Evolutionary conservation across 2,329 filamentous ascomycete species (phyloP).

Genomic region (Talaromyces piceae): DNA sequence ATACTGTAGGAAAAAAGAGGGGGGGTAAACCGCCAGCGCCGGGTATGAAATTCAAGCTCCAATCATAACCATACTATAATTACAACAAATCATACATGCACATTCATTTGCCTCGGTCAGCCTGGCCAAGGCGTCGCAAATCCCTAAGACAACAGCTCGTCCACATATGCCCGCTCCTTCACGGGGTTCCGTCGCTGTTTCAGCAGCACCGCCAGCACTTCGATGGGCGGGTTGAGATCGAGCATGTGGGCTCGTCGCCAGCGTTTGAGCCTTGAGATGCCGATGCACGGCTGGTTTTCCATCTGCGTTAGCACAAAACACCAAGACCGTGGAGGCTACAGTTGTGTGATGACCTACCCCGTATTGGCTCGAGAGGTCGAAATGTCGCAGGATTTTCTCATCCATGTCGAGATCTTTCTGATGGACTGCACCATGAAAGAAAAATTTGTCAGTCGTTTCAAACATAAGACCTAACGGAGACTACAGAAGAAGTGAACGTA

Average conservation of each 20-base stretch:
- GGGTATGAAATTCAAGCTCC: background rate
- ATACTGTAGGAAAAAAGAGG: background rate
- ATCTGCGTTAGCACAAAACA: background rate
- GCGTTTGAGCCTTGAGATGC: slow-evolving; percentile 69
- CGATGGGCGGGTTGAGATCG: slow-evolving; percentile 79
- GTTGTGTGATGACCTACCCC: slow-evolving; percentile 58
- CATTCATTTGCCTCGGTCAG: too few species aligned
- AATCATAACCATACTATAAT: background rate
- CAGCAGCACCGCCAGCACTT: slow-evolving; percentile 78
- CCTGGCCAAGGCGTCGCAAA: too few species aligned
- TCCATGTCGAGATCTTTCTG: slow-evolving; percentile 62
- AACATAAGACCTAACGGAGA: background rate
- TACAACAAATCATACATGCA: background rate
- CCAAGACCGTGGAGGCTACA: background rate
- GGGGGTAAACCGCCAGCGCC: background rate
- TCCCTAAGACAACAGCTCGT: slow-evolving; percentile 26
- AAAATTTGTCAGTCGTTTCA: background rate
- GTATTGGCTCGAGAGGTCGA: slow-evolving; percentile 85
- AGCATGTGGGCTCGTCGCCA: slow-evolving; percentile 81
- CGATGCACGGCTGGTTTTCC: slow-evolving; percentile 74
- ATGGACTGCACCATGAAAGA: slow-evolving; percentile 56
- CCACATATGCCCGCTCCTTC: slow-evolving; percentile 59
- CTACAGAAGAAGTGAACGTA: background rate
- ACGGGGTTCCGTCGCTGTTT: slow-evolving; percentile 46
- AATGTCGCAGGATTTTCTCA: slow-evolving; percentile 86